Percentiles rank a stretch among this genome's conserved stretches.
phyloP scores from a whole-genome alignment of 2,329 filamentous ascomycete species.

The Sarocladiaceae sp. region DNA sequence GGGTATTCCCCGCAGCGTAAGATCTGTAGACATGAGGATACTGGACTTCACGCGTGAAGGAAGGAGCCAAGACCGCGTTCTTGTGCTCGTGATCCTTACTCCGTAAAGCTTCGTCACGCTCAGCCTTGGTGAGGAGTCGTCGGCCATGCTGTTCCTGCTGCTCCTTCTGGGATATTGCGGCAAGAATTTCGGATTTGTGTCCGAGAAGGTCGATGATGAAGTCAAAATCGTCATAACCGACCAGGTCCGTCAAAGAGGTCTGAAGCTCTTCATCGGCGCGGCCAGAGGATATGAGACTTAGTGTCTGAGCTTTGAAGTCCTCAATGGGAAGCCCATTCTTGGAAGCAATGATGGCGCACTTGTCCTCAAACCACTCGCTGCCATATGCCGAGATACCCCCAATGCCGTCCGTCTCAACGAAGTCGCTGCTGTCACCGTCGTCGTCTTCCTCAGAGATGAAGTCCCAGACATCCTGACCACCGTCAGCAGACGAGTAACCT shows the following conservation, averaged over 20 bases:
- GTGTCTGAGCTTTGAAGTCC: slow-evolving; percentile 72
- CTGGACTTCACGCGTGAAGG: slow-evolving; percentile 63
- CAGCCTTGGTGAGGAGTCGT: slow-evolving; percentile 64
- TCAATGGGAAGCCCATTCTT: slow-evolving; percentile 61
- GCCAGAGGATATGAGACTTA: slow-evolving; percentile 64
- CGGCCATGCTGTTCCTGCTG: slow-evolving; percentile 21
- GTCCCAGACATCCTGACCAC: slow-evolving; percentile 85
- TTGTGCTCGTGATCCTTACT: slow-evolving; percentile 81
- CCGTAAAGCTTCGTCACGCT: slow-evolving; percentile 73
- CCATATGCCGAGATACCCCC: slow-evolving; percentile 38
- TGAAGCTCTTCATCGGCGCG: slow-evolving; percentile 79
- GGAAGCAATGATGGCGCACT: slow-evolving; percentile 60
- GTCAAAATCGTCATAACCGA: slow-evolving; percentile 91
- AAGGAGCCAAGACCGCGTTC: slow-evolving; percentile 60
- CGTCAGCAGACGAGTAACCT: slow-evolving; percentile 49
- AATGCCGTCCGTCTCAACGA: slow-evolving; percentile 39
- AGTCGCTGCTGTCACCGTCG: slow-evolving; percentile 59
- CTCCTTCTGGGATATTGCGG: slow-evolving; percentile 30
- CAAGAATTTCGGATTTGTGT: slow-evolving; percentile 63
- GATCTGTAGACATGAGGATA: slow-evolving; percentile 93
- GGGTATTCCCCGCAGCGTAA: slow-evolving; percentile 76
- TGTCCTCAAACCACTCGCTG: slow-evolving; percentile 62
- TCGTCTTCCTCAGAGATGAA: slow-evolving; percentile 72
- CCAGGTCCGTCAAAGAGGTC: slow-evolving; percentile 77
- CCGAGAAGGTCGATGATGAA: slow-evolving; percentile 86